A percentile compares a stretch with the other conserved stretches of the same genome.
These are phyloP conservation scores for Aspergillus neoniger DNA, from an alignment of 2,329 filamentous ascomycete genomes.

Conservation along the genomic window DNA sequence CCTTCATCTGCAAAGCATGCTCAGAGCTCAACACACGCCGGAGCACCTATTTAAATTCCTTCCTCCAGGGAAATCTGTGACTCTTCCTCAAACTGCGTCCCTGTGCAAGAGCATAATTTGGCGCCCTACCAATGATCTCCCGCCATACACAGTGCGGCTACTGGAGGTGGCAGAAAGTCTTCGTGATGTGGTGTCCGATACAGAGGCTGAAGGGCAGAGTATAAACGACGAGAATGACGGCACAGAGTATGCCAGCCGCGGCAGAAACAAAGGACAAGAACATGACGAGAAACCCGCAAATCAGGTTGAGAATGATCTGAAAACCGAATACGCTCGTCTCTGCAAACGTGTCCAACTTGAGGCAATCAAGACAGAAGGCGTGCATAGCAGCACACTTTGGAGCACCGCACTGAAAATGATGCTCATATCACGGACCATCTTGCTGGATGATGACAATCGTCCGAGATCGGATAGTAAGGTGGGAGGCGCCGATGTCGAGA, in stretches of 20 bases:
- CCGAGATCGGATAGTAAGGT: neutral
- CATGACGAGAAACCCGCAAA: constrained; percentile 18
- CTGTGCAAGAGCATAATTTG: constrained; percentile 33
- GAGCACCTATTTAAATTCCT: constrained; percentile 34
- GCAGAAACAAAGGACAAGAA: neutral
- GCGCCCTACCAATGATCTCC: constrained; percentile 27
- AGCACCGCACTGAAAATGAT: constrained; percentile 32
- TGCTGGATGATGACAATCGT: constrained; percentile 33
- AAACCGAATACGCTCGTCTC: constrained; percentile 28
- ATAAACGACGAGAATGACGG: constrained; percentile 6
- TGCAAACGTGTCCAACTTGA: constrained; percentile 34
- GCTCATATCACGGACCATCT: constrained; percentile 29
- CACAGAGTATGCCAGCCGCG: neutral
- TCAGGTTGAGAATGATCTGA: constrained; percentile 27
- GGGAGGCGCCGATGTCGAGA: neutral
- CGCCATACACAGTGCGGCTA: constrained; percentile 19
- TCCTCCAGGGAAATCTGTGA: constrained; percentile 28
- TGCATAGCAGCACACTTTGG: constrained; percentile 31
- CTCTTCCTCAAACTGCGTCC: constrained; percentile 21
- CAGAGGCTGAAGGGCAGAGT: constrained; percentile 15
- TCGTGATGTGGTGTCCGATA: constrained; percentile 11
- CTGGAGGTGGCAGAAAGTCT: constrained; percentile 25
- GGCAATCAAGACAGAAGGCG: constrained; percentile 27
- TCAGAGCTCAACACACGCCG: constrained; percentile 30
- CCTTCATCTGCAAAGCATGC: constrained; percentile 33